These are phyloP conservation scores for Oemleria cerasiformis DNA, from an alignment of 306 rosid genomes.

Conservation along the genomic window DNA sequence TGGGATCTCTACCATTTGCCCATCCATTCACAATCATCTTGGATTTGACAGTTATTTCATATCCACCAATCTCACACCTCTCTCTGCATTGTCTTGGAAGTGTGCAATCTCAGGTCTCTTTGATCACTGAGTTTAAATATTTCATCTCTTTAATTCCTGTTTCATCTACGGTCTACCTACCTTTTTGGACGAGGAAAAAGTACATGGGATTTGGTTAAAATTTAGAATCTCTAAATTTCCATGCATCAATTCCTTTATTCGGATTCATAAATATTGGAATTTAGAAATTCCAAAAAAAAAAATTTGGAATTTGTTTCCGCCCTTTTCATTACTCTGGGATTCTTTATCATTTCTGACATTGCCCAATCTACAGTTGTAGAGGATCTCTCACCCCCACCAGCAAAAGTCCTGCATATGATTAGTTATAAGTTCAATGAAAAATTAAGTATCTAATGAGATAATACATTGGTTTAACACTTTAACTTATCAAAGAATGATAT, in stretches of 20 bases:
- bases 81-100: constrained; percentile 15
- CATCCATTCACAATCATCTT: constrained; percentile 15
- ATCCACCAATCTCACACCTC: constrained; percentile 15
- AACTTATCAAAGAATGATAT: too few species aligned
- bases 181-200: too few species aligned
- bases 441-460: not conserved
- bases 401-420: constrained; percentile 6
- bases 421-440: too few species aligned
- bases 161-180: not conserved
- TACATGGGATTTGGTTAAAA: too few species aligned
- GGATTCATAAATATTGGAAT: too few species aligned
- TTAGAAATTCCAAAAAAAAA: too few species aligned
- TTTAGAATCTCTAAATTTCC: too few species aligned
- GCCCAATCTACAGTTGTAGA: constrained; percentile 8
- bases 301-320: too few species aligned
- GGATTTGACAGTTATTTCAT: constrained; percentile 12
- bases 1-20: constrained; percentile 20
- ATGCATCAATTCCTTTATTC: constrained; percentile 14
- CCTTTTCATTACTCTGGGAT: constrained; percentile 11
- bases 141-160: constrained; percentile 10
- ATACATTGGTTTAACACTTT: too few species aligned
- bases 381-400: constrained; percentile 17
- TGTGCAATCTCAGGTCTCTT: constrained; percentile 18
- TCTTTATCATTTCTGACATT: constrained; percentile 16
- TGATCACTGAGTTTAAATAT: constrained; percentile 13